Evolutionary conservation across 2,329 filamentous ascomycete genomes (phyloP), one percentile per base, ranked within the genome.

Genomic region (Stagonosporopsis rhizophila): DNA sequence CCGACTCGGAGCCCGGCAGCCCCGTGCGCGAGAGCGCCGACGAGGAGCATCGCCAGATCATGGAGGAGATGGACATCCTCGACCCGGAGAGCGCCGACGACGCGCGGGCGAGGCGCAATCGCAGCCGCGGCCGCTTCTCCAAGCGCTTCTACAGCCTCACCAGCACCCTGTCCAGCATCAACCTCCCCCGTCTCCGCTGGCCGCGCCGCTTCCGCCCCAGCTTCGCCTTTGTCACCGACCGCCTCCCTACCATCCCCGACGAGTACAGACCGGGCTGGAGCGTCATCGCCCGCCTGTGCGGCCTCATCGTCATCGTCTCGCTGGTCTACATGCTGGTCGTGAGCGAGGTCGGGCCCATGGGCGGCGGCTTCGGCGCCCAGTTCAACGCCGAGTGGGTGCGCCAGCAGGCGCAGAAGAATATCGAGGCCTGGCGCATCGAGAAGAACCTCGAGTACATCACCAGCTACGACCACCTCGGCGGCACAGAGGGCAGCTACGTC

Each of bases 401-500:
- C 52, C 81, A 85, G 55, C 91, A 89, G 75, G 84, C 96, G 23
- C 87, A 95, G 74, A 81, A 83, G 44, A 87, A 86, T 66, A 85
- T 96, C 62, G 89, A 96, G 69, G 81, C 85, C 51, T 82, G 82
- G 56, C 67, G 74, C 44, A 81, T 82, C 73, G 84, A 87, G 61
- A 87, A 90, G 37, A 90, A 90, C 55, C 78, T 96, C 57, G 81
- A 85, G 68, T 89, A 93, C 70, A 87, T 94, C 60, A 94, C 92
- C 4, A 85, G 85, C 52, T 96, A 91, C 72, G 90, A 95, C 59
- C 95, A 98, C 75, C 83, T 98, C 60, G 95, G 92, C 2, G 95
- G 95, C n/a, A 96, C 92, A 3, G 89, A 96, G 78, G 95, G 95
- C 44, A 94, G 96, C 78, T 92, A 89, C 68, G 90, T 89, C 41